A percentile compares a stretch with the other conserved stretches of the same genome.
phyloP scores from a whole-genome alignment of 202 grass and related monocot species.

The Zizania palustris region DNA sequence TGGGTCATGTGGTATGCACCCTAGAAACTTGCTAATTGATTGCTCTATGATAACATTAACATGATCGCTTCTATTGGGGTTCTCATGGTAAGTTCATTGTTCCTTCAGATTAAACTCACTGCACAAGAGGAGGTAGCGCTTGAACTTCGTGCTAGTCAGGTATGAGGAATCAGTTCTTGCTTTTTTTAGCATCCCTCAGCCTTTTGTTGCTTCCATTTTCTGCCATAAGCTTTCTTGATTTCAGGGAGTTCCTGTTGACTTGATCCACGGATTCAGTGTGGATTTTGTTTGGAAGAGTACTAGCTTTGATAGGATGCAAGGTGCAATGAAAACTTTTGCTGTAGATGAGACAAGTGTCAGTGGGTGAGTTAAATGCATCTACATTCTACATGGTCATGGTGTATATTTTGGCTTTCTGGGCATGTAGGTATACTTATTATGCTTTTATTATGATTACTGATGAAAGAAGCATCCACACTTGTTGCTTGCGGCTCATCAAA shows the following conservation, averaged over 20 bases:
- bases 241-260: slow-evolving; percentile 91
- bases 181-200: no score
- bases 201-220: no score
- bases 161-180: no score
- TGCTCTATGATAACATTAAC: slow-evolving; percentile 23
- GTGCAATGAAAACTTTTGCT: slow-evolving; percentile 97
- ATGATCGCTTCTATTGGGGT: not conserved
- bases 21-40: slow-evolving; percentile 27
- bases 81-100: slow-evolving; percentile 45
- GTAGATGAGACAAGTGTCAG: slow-evolving; percentile 99
- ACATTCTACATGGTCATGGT: not conserved
- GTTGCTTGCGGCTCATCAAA: slow-evolving; percentile 16
- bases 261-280: slow-evolving; percentile 91
- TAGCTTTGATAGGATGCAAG: slow-evolving; percentile 99
- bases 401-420: slow-evolving; percentile 7
- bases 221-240: slow-evolving; percentile 39
- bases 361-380: slow-evolving; percentile 65
- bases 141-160: no score
- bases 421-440: not conserved
- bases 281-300: slow-evolving; percentile 99
- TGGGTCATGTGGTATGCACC: slow-evolving; percentile 90
- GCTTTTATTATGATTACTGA: not conserved
- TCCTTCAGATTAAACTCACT: slow-evolving; percentile 95
- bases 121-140: slow-evolving; percentile 91
- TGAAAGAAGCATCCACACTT: not conserved